Evolutionary conservation across 1,284 basidiomycete species (phyloP), one percentile per base, ranked within the genome.

Genomic region (Microbotryum saponariae): DNA sequence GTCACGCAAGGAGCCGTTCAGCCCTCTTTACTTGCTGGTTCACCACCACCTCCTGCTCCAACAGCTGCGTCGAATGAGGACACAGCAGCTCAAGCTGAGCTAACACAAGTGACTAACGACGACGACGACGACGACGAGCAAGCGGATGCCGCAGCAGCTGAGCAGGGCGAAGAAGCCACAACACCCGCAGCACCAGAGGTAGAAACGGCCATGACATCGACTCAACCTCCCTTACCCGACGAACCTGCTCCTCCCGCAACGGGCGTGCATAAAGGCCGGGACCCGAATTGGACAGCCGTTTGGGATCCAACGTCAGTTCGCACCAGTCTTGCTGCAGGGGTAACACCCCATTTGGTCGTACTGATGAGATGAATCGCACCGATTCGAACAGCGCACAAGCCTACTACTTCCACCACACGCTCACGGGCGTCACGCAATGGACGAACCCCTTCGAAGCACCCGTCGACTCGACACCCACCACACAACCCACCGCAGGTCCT

Each of bases 351-450:
- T 31, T 10, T 10, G 31, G 31, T 16, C 37, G 14, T 6, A 16
- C 16, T 42, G 37, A 42, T 27, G 44, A 48, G 27, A 27, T 27
- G 5, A 27, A 0, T 42, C 49, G 10, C 44, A 21, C 21, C 37
- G 37, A 16, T 45, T 31, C 4, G 4, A 10, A 37, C 50, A 72
- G 71, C 25, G 58, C 64, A 8, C 65, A 67, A 29, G 69, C 66
- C 1, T 72, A 71, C 62, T 72, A 72, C 58, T 72, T 69, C 63
- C 70, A 65, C 64, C 71, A 69, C 56, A 45, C 50, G 21, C 47
- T 47, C 16, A 69, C 65, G 31, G 53, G 53, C 58, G 47, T 55
- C 44, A 55, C 44, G 8, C 56, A 58, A 21, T 72, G 71, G 71
- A 50, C 46, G 18, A 72, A 72, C 52, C 71, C 71, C 2, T 64